Percentiles rank a stretch among this genome's conserved stretches.
These are phyloP conservation scores for Actinomucor elegans DNA, from an alignment of 371 early-diverging fungal genomes.

Conservation along the genomic window DNA sequence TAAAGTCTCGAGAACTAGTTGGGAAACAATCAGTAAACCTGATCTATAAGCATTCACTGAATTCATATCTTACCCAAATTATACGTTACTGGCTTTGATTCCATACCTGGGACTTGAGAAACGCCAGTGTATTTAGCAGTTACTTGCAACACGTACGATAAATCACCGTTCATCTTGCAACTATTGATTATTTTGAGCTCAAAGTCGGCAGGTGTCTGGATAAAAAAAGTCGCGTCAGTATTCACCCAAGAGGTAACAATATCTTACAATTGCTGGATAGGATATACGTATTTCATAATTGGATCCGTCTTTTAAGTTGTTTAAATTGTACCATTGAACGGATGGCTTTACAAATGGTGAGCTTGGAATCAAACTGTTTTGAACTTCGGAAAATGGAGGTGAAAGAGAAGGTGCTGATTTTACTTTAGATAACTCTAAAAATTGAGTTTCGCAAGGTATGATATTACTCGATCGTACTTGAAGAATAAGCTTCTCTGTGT, in stretches of 20 bases:
- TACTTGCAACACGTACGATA: constrained; percentile 12
- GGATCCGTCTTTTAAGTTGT: constrained; percentile 8
- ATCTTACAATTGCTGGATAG: constrained; percentile 43
- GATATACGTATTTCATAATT: constrained; percentile 42
- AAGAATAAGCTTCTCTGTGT: constrained; percentile 48
- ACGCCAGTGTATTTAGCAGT: constrained; percentile 36
- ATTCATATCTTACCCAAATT: constrained; percentile 34
- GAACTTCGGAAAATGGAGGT: constrained; percentile 21
- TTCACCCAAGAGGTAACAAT: neutral
- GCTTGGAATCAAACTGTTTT: constrained; percentile 9
- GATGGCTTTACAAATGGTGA: neutral
- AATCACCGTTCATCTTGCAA: constrained; percentile 8
- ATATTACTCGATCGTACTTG: neutral
- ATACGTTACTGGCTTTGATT: constrained; percentile 21
- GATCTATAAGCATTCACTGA: neutral
- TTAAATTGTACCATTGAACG: constrained; percentile 19
- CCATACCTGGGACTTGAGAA: constrained; percentile 20
- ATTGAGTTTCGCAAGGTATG: neutral
- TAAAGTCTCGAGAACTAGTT: constrained; percentile 27
- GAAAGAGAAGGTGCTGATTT: neutral
- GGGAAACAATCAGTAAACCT: neutral
- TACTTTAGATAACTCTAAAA: constrained; percentile 1
- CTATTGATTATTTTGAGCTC: constrained; percentile 8
- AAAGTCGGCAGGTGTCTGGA: constrained; percentile 45
- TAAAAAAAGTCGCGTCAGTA: neutral